Percentiles rank a stretch among this genome's conserved stretches.
Evolutionary conservation across 228 moss, liverwort and hornwort species (phyloP).

Genomic region (Sphagnum magellanicum): DNA sequence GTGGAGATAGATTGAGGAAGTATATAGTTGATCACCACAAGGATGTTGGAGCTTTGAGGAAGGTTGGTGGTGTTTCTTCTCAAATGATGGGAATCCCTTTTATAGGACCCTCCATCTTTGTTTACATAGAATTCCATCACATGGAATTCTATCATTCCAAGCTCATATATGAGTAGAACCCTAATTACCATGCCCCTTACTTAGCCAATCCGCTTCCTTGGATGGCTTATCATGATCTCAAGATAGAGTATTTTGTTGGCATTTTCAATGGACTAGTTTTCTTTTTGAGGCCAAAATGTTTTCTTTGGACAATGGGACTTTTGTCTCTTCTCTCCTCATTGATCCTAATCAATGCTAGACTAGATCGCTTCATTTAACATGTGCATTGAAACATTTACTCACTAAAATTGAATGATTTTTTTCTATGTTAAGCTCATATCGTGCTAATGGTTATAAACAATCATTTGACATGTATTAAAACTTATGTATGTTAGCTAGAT

Average conservation of each 20-base stretch:
- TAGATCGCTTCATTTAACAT: neutral
- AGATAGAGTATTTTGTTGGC: neutral
- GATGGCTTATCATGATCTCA: neutral
- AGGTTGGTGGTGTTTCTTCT: neutral
- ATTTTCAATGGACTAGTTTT: conserved; percentile 4
- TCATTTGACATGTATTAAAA: too few species aligned
- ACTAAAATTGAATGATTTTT: too few species aligned
- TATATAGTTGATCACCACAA: conserved; percentile 99
- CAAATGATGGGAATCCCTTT: neutral
- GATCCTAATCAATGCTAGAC: neutral
- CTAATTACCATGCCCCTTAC: conserved; percentile 22
- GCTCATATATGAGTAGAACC: conserved; percentile 19
- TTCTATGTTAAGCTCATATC: too few species aligned
- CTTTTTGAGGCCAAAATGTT: neutral
- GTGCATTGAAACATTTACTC: neutral
- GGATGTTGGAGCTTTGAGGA: conserved; percentile 98
- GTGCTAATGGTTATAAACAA: too few species aligned
- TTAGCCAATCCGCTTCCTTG: neutral
- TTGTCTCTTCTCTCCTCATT: neutral
- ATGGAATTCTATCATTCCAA: too few species aligned
- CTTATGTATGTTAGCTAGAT: too few species aligned
- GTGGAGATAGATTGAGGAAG: conserved; percentile 97
- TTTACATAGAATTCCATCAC: conserved; percentile 15
- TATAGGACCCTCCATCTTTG: conserved; percentile 1
- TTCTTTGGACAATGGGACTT: neutral